phyloP scores from a whole-genome alignment of 768 basidiomycete species.

The Leccinum longicurvipes region DNA sequence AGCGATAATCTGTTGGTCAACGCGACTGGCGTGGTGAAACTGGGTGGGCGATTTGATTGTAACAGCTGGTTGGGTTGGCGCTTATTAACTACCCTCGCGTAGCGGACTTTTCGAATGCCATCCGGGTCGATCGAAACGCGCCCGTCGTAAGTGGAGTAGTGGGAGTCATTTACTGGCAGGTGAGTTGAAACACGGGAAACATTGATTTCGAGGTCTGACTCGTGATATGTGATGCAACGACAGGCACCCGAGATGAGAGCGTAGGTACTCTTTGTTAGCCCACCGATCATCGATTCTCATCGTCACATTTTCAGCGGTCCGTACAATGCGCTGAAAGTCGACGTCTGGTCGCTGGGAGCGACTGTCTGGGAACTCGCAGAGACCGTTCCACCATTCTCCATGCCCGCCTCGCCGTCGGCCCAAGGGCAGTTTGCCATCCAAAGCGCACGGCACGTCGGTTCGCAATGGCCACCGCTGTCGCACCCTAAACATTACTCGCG shows the following conservation, averaged over 20 bases:
- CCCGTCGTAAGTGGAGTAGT: slow-evolving; percentile 55
- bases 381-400: slow-evolving; percentile 68
- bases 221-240: background rate
- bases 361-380: slow-evolving; percentile 83
- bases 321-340: slow-evolving; percentile 72
- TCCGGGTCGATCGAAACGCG: slow-evolving; percentile 50
- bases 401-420: slow-evolving; percentile 27
- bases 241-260: slow-evolving; percentile 72
- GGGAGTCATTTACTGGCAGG: slow-evolving; percentile 82
- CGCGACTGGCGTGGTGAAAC: slow-evolving; percentile 64
- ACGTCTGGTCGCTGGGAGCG: slow-evolving; percentile 79
- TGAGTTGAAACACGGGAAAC: slow-evolving; percentile 23
- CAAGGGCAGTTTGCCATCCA: slow-evolving; percentile 34
- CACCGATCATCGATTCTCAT: slow-evolving; percentile 3
- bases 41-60: slow-evolving; percentile 46
- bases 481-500: slow-evolving; percentile 61
- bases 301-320: slow-evolving; percentile 43
- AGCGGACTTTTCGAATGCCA: slow-evolving; percentile 83
- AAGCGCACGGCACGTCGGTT: slow-evolving; percentile 41
- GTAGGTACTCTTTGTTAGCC: slow-evolving; percentile 38
- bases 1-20: slow-evolving; percentile 82
- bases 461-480: slow-evolving; percentile 63
- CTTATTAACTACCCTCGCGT: slow-evolving; percentile 5
- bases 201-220: background rate
- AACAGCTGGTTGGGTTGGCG: background rate